phyloP scores from a whole-genome alignment of 2,329 filamentous ascomycete genomes.

The Simplicillium sp. region DNA sequence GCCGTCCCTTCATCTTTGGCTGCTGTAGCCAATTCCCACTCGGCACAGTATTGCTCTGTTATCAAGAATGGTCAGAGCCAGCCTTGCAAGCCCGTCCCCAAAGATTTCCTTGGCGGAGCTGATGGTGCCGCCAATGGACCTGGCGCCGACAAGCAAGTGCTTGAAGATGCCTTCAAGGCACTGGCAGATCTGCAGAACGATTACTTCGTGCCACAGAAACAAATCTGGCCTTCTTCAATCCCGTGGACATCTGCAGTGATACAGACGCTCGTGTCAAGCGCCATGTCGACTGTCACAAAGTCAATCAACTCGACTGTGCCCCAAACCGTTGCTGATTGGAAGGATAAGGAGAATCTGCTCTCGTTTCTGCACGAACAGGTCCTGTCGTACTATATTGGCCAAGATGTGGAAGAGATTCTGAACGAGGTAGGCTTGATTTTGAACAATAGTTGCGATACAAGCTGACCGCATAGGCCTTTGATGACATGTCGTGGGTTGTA shows the following conservation, averaged over 20 bases:
- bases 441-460: too few species aligned
- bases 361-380: constrained; percentile 73
- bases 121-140: not conserved
- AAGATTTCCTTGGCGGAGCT: not conserved
- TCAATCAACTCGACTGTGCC: constrained; percentile 33
- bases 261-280: constrained; percentile 67
- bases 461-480: constrained; percentile 55
- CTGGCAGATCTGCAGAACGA: constrained; percentile 66
- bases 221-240: constrained; percentile 76
- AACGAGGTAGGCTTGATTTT: constrained; percentile 32
- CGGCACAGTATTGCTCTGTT: not conserved
- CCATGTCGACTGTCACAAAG: constrained; percentile 60
- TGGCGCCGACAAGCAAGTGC: constrained; percentile 14
- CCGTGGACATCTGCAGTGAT: constrained; percentile 91
- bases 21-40: not conserved
- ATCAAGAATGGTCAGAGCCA: not conserved
- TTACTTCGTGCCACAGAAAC: constrained; percentile 70
- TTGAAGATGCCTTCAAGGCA: constrained; percentile 48
- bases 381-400: constrained; percentile 74
- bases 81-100: not conserved
- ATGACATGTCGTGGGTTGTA: constrained; percentile 94
- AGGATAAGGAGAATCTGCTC: constrained; percentile 65
- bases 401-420: constrained; percentile 66
- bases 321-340: constrained; percentile 27
- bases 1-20: not conserved